These are phyloP conservation scores for Apophysomyces ossiformis DNA, from an alignment of 371 early-diverging fungal genomes.

Conservation along the genomic window DNA sequence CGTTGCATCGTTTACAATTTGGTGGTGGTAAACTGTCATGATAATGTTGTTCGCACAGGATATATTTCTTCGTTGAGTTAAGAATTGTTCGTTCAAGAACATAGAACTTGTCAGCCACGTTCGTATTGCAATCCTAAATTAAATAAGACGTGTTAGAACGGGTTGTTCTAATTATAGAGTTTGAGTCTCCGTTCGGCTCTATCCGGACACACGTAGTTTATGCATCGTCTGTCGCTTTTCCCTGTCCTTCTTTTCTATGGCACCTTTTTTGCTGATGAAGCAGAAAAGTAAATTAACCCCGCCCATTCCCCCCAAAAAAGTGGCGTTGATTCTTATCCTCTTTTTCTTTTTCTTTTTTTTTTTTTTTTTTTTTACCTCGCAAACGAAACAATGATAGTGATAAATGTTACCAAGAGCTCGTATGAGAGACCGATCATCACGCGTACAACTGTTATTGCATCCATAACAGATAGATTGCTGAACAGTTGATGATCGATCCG, in stretches of 20 bases:
- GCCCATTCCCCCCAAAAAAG: slow-evolving; percentile 14
- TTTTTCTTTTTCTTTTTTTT: neutral
- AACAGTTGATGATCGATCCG: slow-evolving; percentile 6
- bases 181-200: slow-evolving; percentile 10
- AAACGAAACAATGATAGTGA: slow-evolving; percentile 25
- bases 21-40: neutral
- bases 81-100: slow-evolving; percentile 16
- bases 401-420: slow-evolving; percentile 19
- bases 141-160: neutral
- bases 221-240: neutral
- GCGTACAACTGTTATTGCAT: slow-evolving; percentile 17
- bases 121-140: slow-evolving; percentile 22
- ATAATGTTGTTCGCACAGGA: slow-evolving; percentile 25
- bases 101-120: slow-evolving; percentile 24
- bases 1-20: slow-evolving; percentile 15
- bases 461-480: slow-evolving; percentile 17
- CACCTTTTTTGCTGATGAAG: neutral
- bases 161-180: slow-evolving; percentile 4
- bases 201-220: slow-evolving; percentile 1
- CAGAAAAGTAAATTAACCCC: slow-evolving; percentile 1
- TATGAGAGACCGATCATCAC: slow-evolving; percentile 17
- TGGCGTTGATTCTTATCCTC: neutral
- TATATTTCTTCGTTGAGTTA: slow-evolving; percentile 3
- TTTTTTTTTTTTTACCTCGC: slow-evolving; percentile 19
- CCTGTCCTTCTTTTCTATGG: neutral